Base-by-base conservation (phyloP, 768 basidiomycete species). In the Botryobasidium botryosum region DNA sequence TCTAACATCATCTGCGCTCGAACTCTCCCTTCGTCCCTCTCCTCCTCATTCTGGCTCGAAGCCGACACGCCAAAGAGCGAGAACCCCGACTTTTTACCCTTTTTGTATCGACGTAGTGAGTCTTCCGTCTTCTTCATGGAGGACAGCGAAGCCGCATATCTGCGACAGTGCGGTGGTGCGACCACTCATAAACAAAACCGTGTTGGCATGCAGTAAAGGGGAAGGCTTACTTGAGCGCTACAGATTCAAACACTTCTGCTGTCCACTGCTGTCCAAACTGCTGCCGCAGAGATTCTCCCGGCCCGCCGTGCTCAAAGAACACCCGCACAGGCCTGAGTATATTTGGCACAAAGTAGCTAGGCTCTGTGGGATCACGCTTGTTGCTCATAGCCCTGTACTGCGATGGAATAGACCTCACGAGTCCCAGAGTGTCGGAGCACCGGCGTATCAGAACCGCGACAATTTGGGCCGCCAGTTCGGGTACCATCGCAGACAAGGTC, bases 71-170 rank as follows among this genome's bases (percentile, higher is more conserved):
- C 72, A 53, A 97, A 94, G 21, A 94, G 65, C 3, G 85, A 84
- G 59, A 86, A 82, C 0, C 76, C 67, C 0, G 67, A 64, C 52
- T 79, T 85, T 55, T 84, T 86, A 35, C 82, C 80, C 59, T 84
- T 92, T 57, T 90, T 88, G 53, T 92, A 68, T 29, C 83, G 72
- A 31, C 79, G 69, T 21, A 97, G 64, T 8, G 85, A 80, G 56
- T 90, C 88, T 51, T 96, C 88, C 6, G 86, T 86, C 66, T 92
- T 92, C 59, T 77, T 83, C 72, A 91, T 87, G 1, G 75, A 72
- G 7, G 75, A 68, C 20, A 97, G 67, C 55, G 85, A 80, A 45
- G 71, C 69, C 10, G 79, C 74, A 59, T 92, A 94, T 55, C 86
- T 87, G 46, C 24, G 32, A 23, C 5, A 10, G 24, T n/a, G 2